A percentile compares a stretch with the other conserved stretches of the same genome.
These are phyloP conservation scores for Jatropha multifida DNA, from an alignment of 441 rosid species.

Conservation along the genomic window DNA sequence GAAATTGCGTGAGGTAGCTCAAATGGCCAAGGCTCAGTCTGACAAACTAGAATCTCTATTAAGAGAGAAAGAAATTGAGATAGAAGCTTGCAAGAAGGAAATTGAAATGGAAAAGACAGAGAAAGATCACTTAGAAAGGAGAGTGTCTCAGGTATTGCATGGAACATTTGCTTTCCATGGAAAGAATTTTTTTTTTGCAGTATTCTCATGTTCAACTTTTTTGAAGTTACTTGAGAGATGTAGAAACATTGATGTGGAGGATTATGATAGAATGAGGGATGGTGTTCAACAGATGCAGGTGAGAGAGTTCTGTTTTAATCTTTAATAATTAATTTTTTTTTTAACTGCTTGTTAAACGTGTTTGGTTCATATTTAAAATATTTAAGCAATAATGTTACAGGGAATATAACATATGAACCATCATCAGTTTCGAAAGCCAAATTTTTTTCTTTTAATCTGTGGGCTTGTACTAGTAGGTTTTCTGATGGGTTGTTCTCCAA, in stretches of 20 bases:
- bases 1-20: conserved; percentile 83
- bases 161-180: conserved; percentile 15
- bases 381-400: background rate
- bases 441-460: background rate
- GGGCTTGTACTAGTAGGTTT: background rate
- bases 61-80: conserved; percentile 67
- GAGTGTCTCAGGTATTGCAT: conserved; percentile 69
- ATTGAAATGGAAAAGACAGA: conserved; percentile 63
- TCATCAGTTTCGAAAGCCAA: background rate
- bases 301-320: background rate
- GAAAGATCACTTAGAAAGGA: conserved; percentile 64
- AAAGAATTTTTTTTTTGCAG: background rate
- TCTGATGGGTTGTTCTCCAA: background rate
- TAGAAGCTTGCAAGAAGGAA: conserved; percentile 71
- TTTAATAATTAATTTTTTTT: background rate
- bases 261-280: conserved; percentile 73
- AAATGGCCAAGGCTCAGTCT: conserved; percentile 53
- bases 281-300: conserved; percentile 64
- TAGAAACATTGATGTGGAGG: conserved; percentile 70
- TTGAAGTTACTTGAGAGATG: conserved; percentile 69
- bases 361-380: background rate
- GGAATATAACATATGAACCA: background rate
- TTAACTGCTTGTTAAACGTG: background rate
- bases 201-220: conserved; percentile 26
- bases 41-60: conserved; percentile 53